A percentile compares a stretch with the other conserved stretches of the same genome.
These are phyloP conservation scores for Fusarium metavorans DNA, from an alignment of 2,329 filamentous ascomycete species.

Conservation along the genomic window DNA sequence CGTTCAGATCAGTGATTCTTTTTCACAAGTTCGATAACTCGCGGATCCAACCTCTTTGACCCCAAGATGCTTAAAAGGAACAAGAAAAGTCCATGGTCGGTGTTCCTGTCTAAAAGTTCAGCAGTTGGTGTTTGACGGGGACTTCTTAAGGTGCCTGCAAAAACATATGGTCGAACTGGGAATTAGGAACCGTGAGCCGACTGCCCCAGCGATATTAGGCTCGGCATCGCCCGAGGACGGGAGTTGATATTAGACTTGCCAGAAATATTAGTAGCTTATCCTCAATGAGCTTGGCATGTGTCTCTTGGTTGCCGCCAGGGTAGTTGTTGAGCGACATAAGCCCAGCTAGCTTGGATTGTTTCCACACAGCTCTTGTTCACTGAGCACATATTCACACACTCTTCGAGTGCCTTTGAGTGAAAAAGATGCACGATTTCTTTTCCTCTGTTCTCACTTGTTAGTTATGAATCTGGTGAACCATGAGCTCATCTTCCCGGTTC, in stretches of 20 bases:
- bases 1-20: conserved; percentile 49
- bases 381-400: not conserved
- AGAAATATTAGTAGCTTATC: not conserved
- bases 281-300: not conserved
- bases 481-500: conserved; percentile 16
- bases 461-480: conserved; percentile 24
- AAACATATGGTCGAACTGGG: conserved; percentile 48
- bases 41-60: conserved; percentile 32
- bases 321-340: no score
- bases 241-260: not conserved
- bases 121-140: conserved; percentile 41
- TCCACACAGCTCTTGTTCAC: not conserved
- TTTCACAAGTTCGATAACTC: conserved; percentile 51
- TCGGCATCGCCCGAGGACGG: accelerated
- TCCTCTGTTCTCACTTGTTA: not conserved
- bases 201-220: not conserved
- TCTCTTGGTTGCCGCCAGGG: not conserved
- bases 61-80: conserved; percentile 32
- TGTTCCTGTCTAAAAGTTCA: conserved; percentile 27
- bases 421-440: not conserved
- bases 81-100: conserved; percentile 11
- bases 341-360: not conserved
- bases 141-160: conserved; percentile 49
- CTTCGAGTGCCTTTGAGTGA: not conserved
- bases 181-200: conserved; percentile 42